Conservation (phyloP, 2,329 filamentous ascomycete genomes). For the Fusarium concolor region DNA sequence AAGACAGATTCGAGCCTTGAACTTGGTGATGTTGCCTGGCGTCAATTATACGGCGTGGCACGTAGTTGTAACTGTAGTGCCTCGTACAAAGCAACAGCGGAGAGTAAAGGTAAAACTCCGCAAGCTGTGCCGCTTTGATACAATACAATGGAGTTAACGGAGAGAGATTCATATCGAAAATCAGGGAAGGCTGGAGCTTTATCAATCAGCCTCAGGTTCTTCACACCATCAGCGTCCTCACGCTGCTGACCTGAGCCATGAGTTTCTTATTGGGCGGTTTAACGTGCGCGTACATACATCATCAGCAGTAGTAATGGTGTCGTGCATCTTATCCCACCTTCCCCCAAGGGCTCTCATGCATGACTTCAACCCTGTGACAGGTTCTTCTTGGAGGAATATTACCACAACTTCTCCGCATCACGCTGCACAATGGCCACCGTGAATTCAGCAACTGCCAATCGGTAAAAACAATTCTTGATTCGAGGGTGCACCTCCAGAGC, state of each 20-base stretch:
- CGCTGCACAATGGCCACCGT: constrained; percentile 32
- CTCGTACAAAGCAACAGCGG: constrained; percentile 12
- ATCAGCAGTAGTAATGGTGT: constrained; percentile 37
- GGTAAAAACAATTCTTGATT: constrained; percentile 10
- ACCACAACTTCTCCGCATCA: constrained; percentile 33
- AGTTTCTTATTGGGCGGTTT: constrained; percentile 25
- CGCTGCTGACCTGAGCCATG: constrained; percentile 12
- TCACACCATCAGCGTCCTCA: constrained; percentile 34
- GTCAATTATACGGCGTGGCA: constrained; percentile 25
- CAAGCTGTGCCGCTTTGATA: constrained; percentile 17
- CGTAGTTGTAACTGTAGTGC: constrained; percentile 15
- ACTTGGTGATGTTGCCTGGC: constrained; percentile 11
- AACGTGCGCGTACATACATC: constrained; percentile 33
- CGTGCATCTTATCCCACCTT: constrained; percentile 39
- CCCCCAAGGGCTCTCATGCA: constrained; percentile 37
- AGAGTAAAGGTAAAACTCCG: constrained; percentile 28
- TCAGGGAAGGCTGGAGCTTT: constrained; percentile 31
- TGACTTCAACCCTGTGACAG: constrained; percentile 42
- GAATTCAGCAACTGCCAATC: constrained; percentile 31
- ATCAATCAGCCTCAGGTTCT: constrained; percentile 40
- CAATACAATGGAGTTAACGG: constrained; percentile 9
- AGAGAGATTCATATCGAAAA: neutral
- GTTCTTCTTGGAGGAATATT: constrained; percentile 22
- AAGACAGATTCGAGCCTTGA: constrained; percentile 31
- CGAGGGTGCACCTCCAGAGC: constrained; percentile 14